These are phyloP conservation scores for Westerdykella sp. DNA, from an alignment of 2,329 filamentous ascomycete genomes.

Conservation along the genomic window DNA sequence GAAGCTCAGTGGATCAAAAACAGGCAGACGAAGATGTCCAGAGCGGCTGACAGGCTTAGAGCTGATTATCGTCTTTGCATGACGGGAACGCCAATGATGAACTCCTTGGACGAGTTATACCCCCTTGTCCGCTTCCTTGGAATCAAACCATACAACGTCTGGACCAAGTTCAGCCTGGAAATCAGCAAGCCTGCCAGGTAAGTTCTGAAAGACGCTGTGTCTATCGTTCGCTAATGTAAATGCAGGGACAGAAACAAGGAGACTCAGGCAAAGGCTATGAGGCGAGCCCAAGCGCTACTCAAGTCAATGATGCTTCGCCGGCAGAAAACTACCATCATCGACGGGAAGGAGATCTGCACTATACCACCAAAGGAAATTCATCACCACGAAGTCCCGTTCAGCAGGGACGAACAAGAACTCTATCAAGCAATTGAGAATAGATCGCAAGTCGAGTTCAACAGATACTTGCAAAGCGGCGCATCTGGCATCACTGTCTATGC, in stretches of 20 bases:
- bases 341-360: constrained; percentile 69
- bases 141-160: constrained; percentile 67
- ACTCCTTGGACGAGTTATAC: constrained; percentile 69
- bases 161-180: constrained; percentile 55
- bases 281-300: constrained; percentile 65
- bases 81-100: constrained; percentile 86
- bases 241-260: constrained; percentile 38
- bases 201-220: neutral
- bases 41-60: constrained; percentile 54
- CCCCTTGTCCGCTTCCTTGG: constrained; percentile 70
- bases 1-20: constrained; percentile 82
- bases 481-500: constrained; percentile 69
- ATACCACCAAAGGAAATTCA: constrained; percentile 61
- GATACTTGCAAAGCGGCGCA: constrained; percentile 58
- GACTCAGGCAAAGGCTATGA: constrained; percentile 51
- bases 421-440: constrained; percentile 62
- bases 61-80: constrained; percentile 65
- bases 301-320: constrained; percentile 77
- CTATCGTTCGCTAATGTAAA: neutral
- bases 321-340: constrained; percentile 70
- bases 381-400: constrained; percentile 59
- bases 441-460: constrained; percentile 67
- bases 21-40: constrained; percentile 54
- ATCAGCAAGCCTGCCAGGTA: constrained; percentile 39
- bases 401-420: constrained; percentile 56